Base-by-base conservation (phyloP, 139 green algal genomes). In the Astrephomene gubernaculifera region DNA sequence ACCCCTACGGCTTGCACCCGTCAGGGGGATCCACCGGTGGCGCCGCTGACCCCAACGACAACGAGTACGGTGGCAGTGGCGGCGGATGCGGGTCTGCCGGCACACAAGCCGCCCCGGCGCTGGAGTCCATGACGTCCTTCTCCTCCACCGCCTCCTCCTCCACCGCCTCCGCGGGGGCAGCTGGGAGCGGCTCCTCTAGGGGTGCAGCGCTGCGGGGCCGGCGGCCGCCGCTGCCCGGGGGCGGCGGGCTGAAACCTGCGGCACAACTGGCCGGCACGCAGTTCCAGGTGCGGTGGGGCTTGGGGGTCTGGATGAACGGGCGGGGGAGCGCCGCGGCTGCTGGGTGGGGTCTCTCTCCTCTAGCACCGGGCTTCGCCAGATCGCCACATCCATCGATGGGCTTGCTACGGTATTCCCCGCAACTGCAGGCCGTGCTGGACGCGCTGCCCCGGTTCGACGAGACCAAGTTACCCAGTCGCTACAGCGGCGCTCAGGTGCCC, bases 371-470 rank as follows among this genome's bases (percentile, higher is more conserved):
- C n/a, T n/a, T n/a, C n/a, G n/a, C n/a, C n/a, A n/a, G n/a, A n/a
- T n/a, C n/a, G n/a, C n/a, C n/a, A n/a, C n/a, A n/a, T n/a, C n/a
- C n/a, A n/a, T n/a, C n/a, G n/a, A n/a, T n/a, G n/a, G n/a, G n/a
- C n/a, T n/a, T n/a, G n/a, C n/a, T n/a, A n/a, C n/a, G n/a, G n/a
- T n/a, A n/a, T n/a, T n/a, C n/a, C n/a, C 31, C 4, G 4, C 31
- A 29, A 17, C 35, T 35, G 36, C 81, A 86, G 81, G 65, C 83
- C 1, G 83, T 88, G 2, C 22, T 88, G 73, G 83, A 81, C 44
- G 72, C 73, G 33, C 29, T 88, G 73, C 83, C 83, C 29, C 43
- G 49, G 31, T 83, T 88, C 35, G 45, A 75, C 31, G 29, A 63
- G 29, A 1, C 73, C 45, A 88, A 88, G 64, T 73, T 88, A 52